These are phyloP conservation scores for Vachellia collinsii DNA, from an alignment of 306 rosid genomes.

Conservation along the genomic window DNA sequence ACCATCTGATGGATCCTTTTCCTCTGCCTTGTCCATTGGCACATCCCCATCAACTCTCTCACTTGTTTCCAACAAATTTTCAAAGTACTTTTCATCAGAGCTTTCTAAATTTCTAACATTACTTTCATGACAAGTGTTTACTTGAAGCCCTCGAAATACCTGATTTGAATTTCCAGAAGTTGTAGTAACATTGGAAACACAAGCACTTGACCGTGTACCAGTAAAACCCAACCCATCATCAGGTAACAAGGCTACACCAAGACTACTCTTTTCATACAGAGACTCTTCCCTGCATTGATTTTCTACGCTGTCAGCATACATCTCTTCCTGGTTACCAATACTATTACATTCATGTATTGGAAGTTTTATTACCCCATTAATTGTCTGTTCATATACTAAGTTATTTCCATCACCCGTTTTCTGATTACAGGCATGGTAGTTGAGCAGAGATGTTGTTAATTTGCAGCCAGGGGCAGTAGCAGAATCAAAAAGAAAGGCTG, in stretches of 20 bases:
- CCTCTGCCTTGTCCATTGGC: constrained; percentile 35
- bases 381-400: constrained; percentile 32
- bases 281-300: constrained; percentile 39
- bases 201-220: constrained; percentile 42
- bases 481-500: constrained; percentile 40
- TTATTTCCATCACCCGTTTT: constrained; percentile 40
- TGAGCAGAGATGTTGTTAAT: constrained; percentile 38
- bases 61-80: constrained; percentile 40
- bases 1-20: constrained; percentile 43
- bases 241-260: constrained; percentile 45
- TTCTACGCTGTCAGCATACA: constrained; percentile 28
- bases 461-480: constrained; percentile 40
- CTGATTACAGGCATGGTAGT: constrained; percentile 38
- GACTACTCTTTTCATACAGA: constrained; percentile 35
- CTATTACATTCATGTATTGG: constrained; percentile 24
- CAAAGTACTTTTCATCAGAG: constrained; percentile 47
- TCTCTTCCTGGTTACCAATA: constrained; percentile 22
- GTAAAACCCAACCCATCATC: constrained; percentile 41
- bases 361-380: constrained; percentile 28
- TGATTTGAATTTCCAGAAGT: constrained; percentile 49
- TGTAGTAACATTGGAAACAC: constrained; percentile 37
- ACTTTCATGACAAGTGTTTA: constrained; percentile 44
- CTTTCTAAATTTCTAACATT: constrained; percentile 40
- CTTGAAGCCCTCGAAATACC: constrained; percentile 41
- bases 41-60: constrained; percentile 42